phyloP scores from a whole-genome alignment of 2,329 filamentous ascomycete species.

The Chrysoporthe cubensis region DNA sequence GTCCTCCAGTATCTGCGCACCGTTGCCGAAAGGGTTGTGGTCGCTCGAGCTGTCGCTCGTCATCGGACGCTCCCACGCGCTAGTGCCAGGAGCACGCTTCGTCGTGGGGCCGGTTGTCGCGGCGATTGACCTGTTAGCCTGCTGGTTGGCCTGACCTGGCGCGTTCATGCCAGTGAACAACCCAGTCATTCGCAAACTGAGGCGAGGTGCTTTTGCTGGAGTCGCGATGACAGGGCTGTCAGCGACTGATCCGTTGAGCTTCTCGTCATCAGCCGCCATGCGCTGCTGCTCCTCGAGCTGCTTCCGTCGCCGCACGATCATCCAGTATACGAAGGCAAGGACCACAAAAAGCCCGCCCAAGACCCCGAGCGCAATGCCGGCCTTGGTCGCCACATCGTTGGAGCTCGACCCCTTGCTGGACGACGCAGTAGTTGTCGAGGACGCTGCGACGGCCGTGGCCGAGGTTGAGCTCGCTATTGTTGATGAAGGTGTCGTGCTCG shows the following conservation, averaged over 20 bases:
- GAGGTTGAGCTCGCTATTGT: neutral
- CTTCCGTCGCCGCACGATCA: constrained; percentile 73
- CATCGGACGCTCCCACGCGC: constrained; percentile 52
- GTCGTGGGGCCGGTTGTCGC: constrained; percentile 41
- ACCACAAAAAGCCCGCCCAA: constrained; percentile 70
- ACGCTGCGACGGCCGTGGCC: neutral
- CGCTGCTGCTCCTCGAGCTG: constrained; percentile 57
- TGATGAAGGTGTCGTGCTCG: neutral
- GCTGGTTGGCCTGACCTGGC: constrained; percentile 47
- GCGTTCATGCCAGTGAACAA: constrained; percentile 70
- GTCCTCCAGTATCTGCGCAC: constrained; percentile 49
- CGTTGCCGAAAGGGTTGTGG: constrained; percentile 73
- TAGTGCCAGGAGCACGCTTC: constrained; percentile 40
- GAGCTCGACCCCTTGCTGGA: constrained; percentile 15
- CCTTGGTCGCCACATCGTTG: constrained; percentile 59
- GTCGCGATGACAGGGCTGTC: constrained; percentile 44
- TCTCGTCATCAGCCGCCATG: constrained; percentile 65
- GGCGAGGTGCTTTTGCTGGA: constrained; percentile 68
- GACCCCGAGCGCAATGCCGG: constrained; percentile 84
- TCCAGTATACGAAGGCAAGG: constrained; percentile 70
- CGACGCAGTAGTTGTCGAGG: constrained; percentile 34
- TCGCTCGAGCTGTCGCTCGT: constrained; percentile 53
- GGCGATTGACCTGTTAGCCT: constrained; percentile 53
- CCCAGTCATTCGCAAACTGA: constrained; percentile 83
- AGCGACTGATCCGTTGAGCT: constrained; percentile 50